A percentile compares a stretch with the other conserved stretches of the same genome.
phyloP scores from a whole-genome alignment of 257 asterid species.

The Knoxia roxburghii region DNA sequence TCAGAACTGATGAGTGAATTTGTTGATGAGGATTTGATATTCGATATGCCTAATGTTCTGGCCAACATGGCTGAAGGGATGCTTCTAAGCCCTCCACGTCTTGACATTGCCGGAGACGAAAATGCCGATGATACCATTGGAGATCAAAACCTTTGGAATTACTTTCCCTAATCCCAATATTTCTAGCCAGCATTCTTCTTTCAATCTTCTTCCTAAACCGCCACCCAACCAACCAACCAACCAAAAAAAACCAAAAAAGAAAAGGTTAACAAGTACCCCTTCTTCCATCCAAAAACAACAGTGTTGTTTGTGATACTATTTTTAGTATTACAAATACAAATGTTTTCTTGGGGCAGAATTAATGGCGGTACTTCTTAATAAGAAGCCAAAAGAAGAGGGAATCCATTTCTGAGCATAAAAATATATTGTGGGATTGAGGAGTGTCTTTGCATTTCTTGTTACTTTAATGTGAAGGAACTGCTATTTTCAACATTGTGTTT shows the following conservation, averaged over 20 bases:
- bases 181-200: too few species aligned
- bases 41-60: constrained; percentile 65
- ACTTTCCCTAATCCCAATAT: constrained; percentile 24
- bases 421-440: too few species aligned
- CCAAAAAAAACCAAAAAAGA: not conserved
- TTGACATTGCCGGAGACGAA: constrained; percentile 30
- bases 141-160: constrained; percentile 45
- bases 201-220: not conserved
- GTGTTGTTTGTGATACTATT: too few species aligned
- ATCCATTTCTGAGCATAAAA: too few species aligned
- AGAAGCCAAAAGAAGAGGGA: not conserved
- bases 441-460: not conserved
- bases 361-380: too few species aligned
- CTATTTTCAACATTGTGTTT: not conserved
- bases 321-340: too few species aligned
- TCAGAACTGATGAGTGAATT: constrained; percentile 23
- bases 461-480: too few species aligned
- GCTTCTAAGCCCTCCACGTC: constrained; percentile 69
- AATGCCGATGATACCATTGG: constrained; percentile 10
- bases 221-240: too few species aligned
- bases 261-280: not conserved
- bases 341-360: too few species aligned
- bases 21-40: constrained; percentile 68
- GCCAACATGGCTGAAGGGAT: constrained; percentile 68
- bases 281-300: too few species aligned